Evolutionary conservation across 1,284 basidiomycete species (phyloP).

Genomic region (Leccinum fuscescens): DNA sequence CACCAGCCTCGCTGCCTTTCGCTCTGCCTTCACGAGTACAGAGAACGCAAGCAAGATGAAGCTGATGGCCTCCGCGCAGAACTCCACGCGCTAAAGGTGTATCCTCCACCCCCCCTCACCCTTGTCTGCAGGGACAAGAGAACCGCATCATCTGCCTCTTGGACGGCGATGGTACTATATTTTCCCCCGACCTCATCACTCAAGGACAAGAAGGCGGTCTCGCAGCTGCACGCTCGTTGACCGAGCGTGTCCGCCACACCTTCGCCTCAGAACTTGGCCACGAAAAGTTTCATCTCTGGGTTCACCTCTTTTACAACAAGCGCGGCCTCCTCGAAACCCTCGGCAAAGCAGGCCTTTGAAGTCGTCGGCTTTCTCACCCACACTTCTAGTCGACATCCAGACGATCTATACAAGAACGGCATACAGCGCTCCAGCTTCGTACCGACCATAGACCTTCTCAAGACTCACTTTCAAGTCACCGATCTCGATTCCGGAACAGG

Average conservation of each 20-base stretch:
- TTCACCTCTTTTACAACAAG: constrained; percentile 67
- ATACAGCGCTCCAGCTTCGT: constrained; percentile 97
- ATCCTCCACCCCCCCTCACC: neutral
- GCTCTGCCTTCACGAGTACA: constrained; percentile 23
- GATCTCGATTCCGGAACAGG: constrained; percentile 95
- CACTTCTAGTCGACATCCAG: constrained; percentile 37
- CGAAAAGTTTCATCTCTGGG: constrained; percentile 54
- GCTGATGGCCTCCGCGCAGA: constrained; percentile 18
- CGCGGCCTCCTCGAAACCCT: constrained; percentile 55
- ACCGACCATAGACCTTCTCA: constrained; percentile 93
- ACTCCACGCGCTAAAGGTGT: constrained; percentile 27
- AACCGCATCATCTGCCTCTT: constrained; percentile 56
- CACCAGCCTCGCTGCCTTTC: constrained; percentile 26
- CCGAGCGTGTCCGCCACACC: constrained; percentile 48
- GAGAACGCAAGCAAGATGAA: constrained; percentile 23
- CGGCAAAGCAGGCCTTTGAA: constrained; percentile 38
- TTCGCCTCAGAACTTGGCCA: constrained; percentile 39
- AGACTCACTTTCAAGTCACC: constrained; percentile 81
- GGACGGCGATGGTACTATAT: constrained; percentile 69
- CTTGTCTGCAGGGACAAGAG: constrained; percentile 36
- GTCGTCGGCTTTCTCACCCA: too few relatives aligned
- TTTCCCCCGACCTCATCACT: constrained; percentile 48
- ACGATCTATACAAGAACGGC: constrained; percentile 98
- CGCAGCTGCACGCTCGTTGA: constrained; percentile 49
- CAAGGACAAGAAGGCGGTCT: constrained; percentile 59